Percentiles rank a stretch among this genome's conserved stretches.
phyloP scores from a whole-genome alignment of 208 protist species.

The Acanthamoeba triangularis region DNA sequence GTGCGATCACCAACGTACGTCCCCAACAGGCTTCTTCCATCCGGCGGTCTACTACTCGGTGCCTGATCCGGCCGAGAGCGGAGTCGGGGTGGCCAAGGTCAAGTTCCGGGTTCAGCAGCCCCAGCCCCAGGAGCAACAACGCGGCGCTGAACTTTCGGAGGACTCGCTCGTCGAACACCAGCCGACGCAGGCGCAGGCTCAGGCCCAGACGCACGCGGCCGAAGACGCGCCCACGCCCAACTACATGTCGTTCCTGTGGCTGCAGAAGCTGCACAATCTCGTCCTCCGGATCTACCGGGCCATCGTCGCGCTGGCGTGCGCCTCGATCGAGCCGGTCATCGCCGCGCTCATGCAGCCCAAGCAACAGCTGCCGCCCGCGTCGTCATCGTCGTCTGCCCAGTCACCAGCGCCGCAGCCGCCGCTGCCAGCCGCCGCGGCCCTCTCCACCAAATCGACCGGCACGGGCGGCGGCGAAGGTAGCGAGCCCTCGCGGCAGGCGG shows the following conservation, averaged over 20 bases:
- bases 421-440: no score
- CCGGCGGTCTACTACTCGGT: constrained; percentile 35
- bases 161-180: not conserved
- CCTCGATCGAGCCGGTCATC: constrained; percentile 21
- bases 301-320: not conserved
- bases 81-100: not conserved
- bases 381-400: no score
- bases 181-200: no score
- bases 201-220: not conserved
- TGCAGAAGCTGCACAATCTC: constrained; percentile 66
- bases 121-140: no score
- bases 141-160: no score
- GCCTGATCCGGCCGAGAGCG: not conserved
- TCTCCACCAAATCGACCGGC: no score
- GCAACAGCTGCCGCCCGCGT: not conserved
- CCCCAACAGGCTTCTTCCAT: not conserved
- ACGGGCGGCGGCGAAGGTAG: no score
- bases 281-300: not conserved
- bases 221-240: not conserved
- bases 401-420: no score
- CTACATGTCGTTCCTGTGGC: constrained; percentile 29
- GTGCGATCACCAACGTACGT: no score
- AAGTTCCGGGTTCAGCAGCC: not conserved
- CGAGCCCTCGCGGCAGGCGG: not conserved
- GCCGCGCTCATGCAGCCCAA: not conserved